Conservation (phyloP, 345 rosid species). For the Murraya paniculata region DNA sequence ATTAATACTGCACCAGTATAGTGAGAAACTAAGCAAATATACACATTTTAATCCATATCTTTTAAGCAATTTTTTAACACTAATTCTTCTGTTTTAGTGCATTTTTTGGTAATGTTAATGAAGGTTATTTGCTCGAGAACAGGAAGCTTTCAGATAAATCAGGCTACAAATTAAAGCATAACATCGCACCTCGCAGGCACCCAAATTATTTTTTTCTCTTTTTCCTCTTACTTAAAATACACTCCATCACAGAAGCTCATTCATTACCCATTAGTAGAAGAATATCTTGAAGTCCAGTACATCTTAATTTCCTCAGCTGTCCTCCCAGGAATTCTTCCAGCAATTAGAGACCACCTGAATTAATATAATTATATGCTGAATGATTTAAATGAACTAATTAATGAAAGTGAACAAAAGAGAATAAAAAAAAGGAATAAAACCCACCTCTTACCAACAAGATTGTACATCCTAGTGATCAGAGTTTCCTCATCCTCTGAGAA, state of each 20-base stretch:
- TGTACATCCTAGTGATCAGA: constrained; percentile 47
- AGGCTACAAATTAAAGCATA: not conserved
- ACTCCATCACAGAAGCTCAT: constrained; percentile 2
- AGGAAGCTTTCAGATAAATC: not conserved
- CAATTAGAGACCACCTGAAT: constrained; percentile 52
- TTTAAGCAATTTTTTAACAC: not conserved
- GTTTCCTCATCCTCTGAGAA: constrained; percentile 57
- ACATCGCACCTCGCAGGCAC: not conserved
- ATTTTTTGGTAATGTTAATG: not conserved
- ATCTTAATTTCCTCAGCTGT: constrained; percentile 56
- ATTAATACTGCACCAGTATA: not conserved
- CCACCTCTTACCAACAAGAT: constrained; percentile 54
- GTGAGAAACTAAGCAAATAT: not conserved
- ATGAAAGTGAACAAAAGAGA: not conserved
- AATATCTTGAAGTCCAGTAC: constrained; percentile 52
- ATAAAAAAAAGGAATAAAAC: not conserved
- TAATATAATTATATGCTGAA: not conserved
- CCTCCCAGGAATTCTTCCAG: constrained; percentile 61
- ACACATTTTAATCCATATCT: not conserved
- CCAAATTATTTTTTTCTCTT: not conserved
- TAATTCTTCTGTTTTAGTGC: not conserved
- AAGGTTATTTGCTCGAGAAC: not conserved
- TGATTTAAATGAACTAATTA: no score
- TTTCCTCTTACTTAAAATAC: no score
- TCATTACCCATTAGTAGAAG: constrained; percentile 12